Conservation (phyloP, 2,329 filamentous ascomycete genomes). For the Pseudogymnoascus sp. region DNA sequence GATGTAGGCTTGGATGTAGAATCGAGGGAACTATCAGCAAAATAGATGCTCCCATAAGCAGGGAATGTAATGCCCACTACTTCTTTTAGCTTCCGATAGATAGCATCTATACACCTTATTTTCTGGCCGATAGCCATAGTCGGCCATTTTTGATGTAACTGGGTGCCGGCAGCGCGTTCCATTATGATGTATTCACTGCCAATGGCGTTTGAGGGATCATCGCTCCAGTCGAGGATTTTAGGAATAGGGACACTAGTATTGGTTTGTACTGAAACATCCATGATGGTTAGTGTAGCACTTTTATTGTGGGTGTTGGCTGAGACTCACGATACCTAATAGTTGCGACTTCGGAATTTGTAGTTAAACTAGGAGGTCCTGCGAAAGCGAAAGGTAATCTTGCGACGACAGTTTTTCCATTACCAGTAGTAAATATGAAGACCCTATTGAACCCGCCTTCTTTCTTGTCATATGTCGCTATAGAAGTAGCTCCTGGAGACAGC, state of each 20-base stretch:
- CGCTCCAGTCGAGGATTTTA: conserved; percentile 38
- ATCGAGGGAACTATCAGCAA: conserved; percentile 16
- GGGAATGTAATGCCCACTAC: conserved; percentile 28
- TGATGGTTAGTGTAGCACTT: not conserved
- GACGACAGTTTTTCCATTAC: conserved; percentile 34
- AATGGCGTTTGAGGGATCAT: conserved; percentile 32
- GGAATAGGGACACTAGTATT: conserved; percentile 38
- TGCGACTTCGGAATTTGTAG: conserved; percentile 40
- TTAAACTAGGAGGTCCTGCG: conserved; percentile 34
- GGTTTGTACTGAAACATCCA: conserved; percentile 12
- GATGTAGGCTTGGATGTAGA: conserved; percentile 11
- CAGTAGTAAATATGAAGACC: conserved; percentile 37
- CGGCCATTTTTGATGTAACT: conserved; percentile 30
- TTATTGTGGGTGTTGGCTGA: not conserved
- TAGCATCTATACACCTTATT: conserved; percentile 21
- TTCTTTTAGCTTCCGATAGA: conserved; percentile 19
- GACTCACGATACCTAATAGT: conserved; percentile 38
- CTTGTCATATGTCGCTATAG: conserved; percentile 35
- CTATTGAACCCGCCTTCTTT: conserved; percentile 40
- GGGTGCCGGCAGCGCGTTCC: conserved; percentile 33
- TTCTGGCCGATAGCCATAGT: conserved; percentile 29
- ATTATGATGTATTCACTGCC: conserved; percentile 37
- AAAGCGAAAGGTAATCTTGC: conserved; percentile 37
- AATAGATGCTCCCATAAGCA: conserved; percentile 34
- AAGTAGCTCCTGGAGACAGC: conserved; percentile 32